phyloP scores from a whole-genome alignment of 2,329 filamentous ascomycete genomes.

The Aspergillus felis region DNA sequence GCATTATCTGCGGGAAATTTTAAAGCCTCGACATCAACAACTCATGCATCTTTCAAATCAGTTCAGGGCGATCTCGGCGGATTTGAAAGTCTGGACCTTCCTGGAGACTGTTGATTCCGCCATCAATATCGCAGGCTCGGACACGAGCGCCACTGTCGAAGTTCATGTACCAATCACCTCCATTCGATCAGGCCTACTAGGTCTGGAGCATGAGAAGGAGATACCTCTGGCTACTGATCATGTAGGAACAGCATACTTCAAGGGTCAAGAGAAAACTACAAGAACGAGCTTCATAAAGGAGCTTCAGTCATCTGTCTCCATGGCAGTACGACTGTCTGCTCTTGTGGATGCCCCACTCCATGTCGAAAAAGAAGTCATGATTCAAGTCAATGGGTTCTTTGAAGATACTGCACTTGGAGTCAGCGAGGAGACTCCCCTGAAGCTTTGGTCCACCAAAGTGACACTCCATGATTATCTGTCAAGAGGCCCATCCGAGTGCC shows the following conservation, averaged over 20 bases:
- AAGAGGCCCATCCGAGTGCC: conserved; percentile 54
- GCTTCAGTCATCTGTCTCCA: conserved; percentile 15
- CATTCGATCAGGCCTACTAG: conserved; percentile 32
- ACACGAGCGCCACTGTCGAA: conserved; percentile 45
- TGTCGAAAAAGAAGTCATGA: conserved; percentile 52
- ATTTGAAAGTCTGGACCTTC: conserved; percentile 60
- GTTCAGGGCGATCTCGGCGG: conserved; percentile 55
- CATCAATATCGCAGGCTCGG: conserved; percentile 42
- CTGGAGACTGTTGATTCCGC: conserved; percentile 61
- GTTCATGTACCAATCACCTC: conserved; percentile 59
- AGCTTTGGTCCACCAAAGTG: conserved; percentile 29
- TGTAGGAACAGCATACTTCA: conserved; percentile 28
- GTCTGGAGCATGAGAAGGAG: conserved; percentile 32
- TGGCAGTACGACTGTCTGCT: conserved; percentile 23
- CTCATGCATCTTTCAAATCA: conserved; percentile 50
- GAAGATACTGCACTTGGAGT: conserved; percentile 55
- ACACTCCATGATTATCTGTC: conserved; percentile 48
- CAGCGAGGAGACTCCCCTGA: conserved; percentile 39
- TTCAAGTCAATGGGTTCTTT: conserved; percentile 60
- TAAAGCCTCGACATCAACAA: conserved; percentile 49
- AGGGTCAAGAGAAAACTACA: conserved; percentile 25
- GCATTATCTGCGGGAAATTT: conserved; percentile 46
- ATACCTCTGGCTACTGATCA: conserved; percentile 30
- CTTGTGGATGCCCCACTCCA: conserved; percentile 44
- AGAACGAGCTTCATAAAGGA: conserved; percentile 25